phyloP scores from a whole-genome alignment of 352 stramenopile genomes.

The Pythium rishiriense region DNA sequence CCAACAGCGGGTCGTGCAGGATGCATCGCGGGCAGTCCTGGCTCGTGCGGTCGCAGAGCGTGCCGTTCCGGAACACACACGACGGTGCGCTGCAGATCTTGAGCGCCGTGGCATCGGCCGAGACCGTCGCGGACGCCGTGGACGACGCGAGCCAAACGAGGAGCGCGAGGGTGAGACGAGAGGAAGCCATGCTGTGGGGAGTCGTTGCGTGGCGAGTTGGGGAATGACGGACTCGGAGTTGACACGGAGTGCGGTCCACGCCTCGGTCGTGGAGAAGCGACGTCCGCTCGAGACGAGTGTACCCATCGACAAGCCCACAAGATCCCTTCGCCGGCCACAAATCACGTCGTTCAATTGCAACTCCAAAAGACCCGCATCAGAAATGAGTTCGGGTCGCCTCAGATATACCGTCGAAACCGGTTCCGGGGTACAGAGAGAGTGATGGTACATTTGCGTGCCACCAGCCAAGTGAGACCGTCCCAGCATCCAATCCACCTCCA shows the following conservation, averaged over 20 bases:
- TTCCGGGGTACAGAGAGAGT: slow-evolving; percentile 5
- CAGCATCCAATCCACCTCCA: background rate
- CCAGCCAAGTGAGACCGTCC: background rate
- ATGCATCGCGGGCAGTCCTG: slow-evolving; percentile 6
- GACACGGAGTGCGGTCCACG: background rate
- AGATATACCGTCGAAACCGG: slow-evolving; percentile 7
- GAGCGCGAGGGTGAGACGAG: background rate
- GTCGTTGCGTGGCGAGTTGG: background rate
- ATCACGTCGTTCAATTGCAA: slow-evolving; percentile 3
- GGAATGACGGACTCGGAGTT: slow-evolving; percentile 1
- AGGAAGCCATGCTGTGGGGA: background rate
- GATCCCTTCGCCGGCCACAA: background rate
- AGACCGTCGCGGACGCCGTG: background rate
- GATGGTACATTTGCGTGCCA: background rate
- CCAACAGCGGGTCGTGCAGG: background rate
- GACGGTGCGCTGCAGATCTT: background rate
- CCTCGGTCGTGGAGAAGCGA: background rate
- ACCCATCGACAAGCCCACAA: background rate
- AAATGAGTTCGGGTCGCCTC: slow-evolving; percentile 11
- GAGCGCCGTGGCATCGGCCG: background rate
- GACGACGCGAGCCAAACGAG: background rate
- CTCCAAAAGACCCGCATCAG: background rate
- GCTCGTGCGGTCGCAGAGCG: background rate
- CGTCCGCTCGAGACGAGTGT: background rate
- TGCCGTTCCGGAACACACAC: slow-evolving; percentile 5